phyloP scores from a whole-genome alignment of 2,329 filamentous ascomycete genomes.

The Fusarium tjaetaba region DNA sequence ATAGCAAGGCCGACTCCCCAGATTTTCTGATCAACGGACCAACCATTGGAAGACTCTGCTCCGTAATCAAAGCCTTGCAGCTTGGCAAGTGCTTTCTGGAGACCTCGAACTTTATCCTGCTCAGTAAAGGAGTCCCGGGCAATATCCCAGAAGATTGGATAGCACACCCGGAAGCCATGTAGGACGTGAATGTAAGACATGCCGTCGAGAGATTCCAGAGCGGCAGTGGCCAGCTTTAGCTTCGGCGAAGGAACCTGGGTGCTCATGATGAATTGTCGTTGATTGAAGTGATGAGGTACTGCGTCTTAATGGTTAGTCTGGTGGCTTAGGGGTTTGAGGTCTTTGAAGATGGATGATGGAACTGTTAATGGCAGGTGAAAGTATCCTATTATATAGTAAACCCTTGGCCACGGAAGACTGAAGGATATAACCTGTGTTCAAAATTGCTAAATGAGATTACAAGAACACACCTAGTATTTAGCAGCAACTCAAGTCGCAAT shows the following conservation, averaged over 20 bases:
- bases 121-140: not conserved
- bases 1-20: not conserved
- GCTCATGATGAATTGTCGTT: not conserved
- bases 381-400: not conserved
- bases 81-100: not conserved
- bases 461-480: not conserved
- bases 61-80: not conserved
- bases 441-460: fast-evolving
- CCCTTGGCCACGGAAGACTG: fast-evolving
- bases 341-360: no score
- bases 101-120: not conserved
- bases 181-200: not conserved
- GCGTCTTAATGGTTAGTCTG: no score
- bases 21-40: not conserved
- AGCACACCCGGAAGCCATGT: not conserved
- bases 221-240: not conserved
- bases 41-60: not conserved
- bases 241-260: no score
- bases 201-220: not conserved
- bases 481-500: not conserved
- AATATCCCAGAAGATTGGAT: not conserved
- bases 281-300: no score
- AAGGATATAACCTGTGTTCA: not conserved
- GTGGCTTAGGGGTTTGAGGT: no score
- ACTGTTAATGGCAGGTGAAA: not conserved